A percentile compares a stretch with the other conserved stretches of the same genome.
phyloP scores from a whole-genome alignment of 331 rosid species.

The Rhamnella rubrinervis region DNA sequence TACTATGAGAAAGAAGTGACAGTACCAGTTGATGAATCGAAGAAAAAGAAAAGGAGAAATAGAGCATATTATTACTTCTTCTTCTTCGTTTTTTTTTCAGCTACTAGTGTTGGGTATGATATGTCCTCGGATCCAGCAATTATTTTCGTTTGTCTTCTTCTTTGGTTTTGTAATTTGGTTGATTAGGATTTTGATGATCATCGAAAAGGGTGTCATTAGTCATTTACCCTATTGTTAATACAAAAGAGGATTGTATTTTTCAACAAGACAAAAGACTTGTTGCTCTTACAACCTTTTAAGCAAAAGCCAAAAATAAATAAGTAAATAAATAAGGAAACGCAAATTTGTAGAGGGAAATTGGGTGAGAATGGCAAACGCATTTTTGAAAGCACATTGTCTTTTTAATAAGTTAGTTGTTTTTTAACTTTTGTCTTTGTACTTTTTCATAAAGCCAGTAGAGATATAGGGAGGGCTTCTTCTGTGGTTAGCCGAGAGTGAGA shows the following conservation, averaged over 20 bases:
- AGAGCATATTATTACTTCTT: neutral
- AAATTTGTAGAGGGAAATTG: neutral
- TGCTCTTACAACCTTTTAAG: neutral
- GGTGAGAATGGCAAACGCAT: neutral
- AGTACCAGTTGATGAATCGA: conserved; percentile 16
- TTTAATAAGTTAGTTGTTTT: neutral
- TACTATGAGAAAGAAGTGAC: neutral
- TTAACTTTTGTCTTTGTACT: neutral
- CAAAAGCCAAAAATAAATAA: neutral
- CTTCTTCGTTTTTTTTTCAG: neutral
- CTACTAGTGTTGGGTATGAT: conserved; percentile 27
- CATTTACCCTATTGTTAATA: conserved; percentile 1
- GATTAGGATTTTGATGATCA: neutral
- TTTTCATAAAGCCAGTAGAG: neutral
- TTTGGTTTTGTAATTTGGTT: conserved; percentile 7
- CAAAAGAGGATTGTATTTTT: conserved; percentile 17
- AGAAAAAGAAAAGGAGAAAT: conserved; percentile 1
- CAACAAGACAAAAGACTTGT: conserved; percentile 2
- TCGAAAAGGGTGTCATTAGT: conserved; percentile 1
- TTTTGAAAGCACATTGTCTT: conserved; percentile 6
- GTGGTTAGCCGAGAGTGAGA: neutral
- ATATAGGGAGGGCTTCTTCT: neutral
- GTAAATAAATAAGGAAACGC: neutral
- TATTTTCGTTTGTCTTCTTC: conserved; percentile 40
- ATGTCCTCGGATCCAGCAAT: conserved; percentile 34